Evolutionary conservation across 129 eudicot genomes (phyloP).

Genomic region (Deinandra increscens): DNA sequence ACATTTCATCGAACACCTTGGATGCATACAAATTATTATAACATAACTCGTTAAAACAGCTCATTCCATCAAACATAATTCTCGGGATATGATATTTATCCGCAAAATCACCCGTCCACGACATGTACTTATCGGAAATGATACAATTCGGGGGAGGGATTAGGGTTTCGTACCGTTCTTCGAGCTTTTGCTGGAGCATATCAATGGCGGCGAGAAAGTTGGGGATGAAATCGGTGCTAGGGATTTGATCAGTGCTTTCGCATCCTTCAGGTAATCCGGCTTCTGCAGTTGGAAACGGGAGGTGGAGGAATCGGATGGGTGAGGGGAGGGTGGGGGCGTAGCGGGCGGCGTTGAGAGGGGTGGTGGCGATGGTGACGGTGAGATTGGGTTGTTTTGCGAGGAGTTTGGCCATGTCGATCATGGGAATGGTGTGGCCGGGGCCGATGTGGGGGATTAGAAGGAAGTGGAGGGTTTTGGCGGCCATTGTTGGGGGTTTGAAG

Average conservation of each 20-base stretch:
- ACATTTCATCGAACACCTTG: constrained; percentile 9
- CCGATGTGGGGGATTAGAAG: constrained; percentile 44
- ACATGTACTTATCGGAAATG: constrained; percentile 35
- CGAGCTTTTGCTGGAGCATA: constrained; percentile 33
- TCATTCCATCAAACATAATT: constrained; percentile 43
- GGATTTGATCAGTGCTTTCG: constrained; percentile 48
- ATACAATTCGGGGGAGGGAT: constrained; percentile 30
- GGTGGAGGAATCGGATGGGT: constrained; percentile 22
- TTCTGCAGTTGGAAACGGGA: constrained; percentile 44
- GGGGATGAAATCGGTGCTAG: constrained; percentile 20
- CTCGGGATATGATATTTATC: constrained; percentile 37
- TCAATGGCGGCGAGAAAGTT: constrained; percentile 30
- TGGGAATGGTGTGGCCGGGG: constrained; percentile 56
- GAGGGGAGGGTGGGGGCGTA: constrained; percentile 21
- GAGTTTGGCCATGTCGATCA: constrained; percentile 47
- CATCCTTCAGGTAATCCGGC: constrained; percentile 57
- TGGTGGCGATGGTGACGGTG: constrained; percentile 45
- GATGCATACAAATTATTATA: constrained; percentile 18
- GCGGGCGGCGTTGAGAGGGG: constrained; percentile 47
- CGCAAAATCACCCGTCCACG: constrained; percentile 40
- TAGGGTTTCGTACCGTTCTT: constrained; percentile 20
- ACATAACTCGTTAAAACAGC: constrained; percentile 46
- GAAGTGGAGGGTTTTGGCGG: constrained; percentile 36
- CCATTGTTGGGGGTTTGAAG: constrained; percentile 13
- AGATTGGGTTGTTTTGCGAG: constrained; percentile 41